These are phyloP conservation scores for Patellifolia procumbens DNA, from an alignment of 179 eudicot species.

Conservation along the genomic window DNA sequence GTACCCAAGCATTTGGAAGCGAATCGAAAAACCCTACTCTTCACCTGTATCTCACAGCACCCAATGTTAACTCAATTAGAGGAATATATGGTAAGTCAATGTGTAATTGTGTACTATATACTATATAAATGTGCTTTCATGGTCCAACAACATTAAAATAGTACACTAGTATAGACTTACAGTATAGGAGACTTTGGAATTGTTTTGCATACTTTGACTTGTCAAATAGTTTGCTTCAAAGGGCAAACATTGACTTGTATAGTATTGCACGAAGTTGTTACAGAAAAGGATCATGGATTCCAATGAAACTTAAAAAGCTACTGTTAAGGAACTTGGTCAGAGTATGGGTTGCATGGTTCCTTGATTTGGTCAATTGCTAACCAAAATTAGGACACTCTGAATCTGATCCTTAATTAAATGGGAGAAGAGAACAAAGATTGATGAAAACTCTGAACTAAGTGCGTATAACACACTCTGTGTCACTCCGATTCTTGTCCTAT, in stretches of 20 bases:
- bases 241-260: background rate
- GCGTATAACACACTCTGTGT: background rate
- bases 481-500: background rate
- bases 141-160: background rate
- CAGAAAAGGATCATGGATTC: background rate
- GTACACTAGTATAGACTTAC: background rate
- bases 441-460: too few relatives aligned
- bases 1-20: too few relatives aligned
- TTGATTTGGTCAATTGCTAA: slow-evolving; percentile 4
- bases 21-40: too few relatives aligned
- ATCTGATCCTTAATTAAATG: background rate
- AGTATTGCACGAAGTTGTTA: background rate
- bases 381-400: background rate
- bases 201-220: slow-evolving; percentile 1
- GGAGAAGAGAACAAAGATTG: too few relatives aligned
- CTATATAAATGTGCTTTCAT: background rate
- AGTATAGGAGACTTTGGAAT: background rate
- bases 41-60: too few relatives aligned
- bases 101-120: too few relatives aligned
- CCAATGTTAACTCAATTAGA: too few relatives aligned
- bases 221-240: background rate
- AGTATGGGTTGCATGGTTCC: background rate
- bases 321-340: background rate
- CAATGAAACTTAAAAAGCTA: background rate
- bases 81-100: too few relatives aligned